Base-by-base conservation (phyloP, 805 yeast genomes). In the Cyberlindnera japonica region DNA sequence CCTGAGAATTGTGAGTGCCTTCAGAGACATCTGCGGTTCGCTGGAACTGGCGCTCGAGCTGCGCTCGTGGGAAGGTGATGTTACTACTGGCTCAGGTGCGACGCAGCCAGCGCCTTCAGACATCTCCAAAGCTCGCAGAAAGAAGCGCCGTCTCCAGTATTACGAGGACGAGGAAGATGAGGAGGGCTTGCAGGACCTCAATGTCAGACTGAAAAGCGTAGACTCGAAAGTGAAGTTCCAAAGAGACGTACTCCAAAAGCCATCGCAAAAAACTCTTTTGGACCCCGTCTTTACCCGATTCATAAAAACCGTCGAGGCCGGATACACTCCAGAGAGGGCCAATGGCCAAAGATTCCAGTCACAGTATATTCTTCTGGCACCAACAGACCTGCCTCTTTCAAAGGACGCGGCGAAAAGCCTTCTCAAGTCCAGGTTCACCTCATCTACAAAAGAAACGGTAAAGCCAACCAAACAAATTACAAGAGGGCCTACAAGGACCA, bases 121-220 rank as follows among this genome's bases (percentile, higher is more conserved):
- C 7, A 18, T 15, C 7, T 9, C 30, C 6, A 27, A 15, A 15
- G 7, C 30, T 11, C 14, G 16, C 8, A 27, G 12, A 12, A 27
- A 19, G 51, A 50, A 22, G 53, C 48, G 18, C 51, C 53, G 18
- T 58, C 53, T 24, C 53, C 55, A 14, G 61, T 53, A 13, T 45
- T 50, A 14, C 23, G 81, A 72, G 26, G 81, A 74, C 13, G 50
- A 38, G 7, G 48, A 39, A 0, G 39, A 21, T 3, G 46, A 35
- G 1, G 30, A 27, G 7, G 30, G 18, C 18, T 21, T 11, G 2
- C 32, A 20, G 10, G 41, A 33, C 6, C 29, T 52, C 6, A 34
- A 40, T 15, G 15, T 44, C 13, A 49, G 46, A 18, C 31, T 53
- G 10, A 37, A 41, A 33, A 35, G 36, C n/a, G 41, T 54, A 4